Base-by-base conservation (phyloP, 2,329 filamentous ascomycete species). In the Ceratocystis variospora region DNA sequence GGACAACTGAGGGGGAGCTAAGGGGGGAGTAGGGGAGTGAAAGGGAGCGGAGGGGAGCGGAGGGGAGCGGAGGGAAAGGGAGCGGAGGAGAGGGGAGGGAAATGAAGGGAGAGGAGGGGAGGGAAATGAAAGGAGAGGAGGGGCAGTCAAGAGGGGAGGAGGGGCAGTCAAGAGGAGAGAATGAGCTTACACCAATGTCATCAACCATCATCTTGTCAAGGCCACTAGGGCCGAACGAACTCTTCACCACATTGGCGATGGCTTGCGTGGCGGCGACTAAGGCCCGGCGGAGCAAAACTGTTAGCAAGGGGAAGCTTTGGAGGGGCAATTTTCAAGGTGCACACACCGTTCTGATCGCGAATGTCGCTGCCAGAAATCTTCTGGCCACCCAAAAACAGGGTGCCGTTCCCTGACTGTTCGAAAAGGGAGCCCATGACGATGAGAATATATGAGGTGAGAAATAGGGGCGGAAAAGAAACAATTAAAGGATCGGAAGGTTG, bases 191-290 rank as follows among this genome's bases (percentile, higher is more conserved):
- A 74, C 94, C 94, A 76, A 99, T 97, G 76, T 99, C 94, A 79
- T 99, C 94, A 72, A 99, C 94, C 94, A 99, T 97, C 94, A 99
- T 99, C 84, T 99, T 99, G 77, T 99, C 94, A 71, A 99, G 83
- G 62, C 94, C 94, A 69, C 90, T 96, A 63, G 94, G 94, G 66
- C 94, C 94, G 75, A 99, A 99, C 17, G 94, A 99, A 77, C 90
- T 96, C 81, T 96, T 97, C 77, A 99, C 91, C 68, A 99, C 92
- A 85, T 97, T 99, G 73, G 94, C 88, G 74, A 99, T 97, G 68
- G 93, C 91, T 76, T 96, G 91, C 59, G 94, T 97, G 71, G 94
- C 94, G 71, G 91, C 85, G 62, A 97, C 94, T 92, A 73, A 12
- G 41, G 41, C 68, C 50, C 68, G 55, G 61, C 57, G 45, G 15